phyloP scores from a whole-genome alignment of 106 monocot genomes.

The Dendrobium huoshanense region DNA sequence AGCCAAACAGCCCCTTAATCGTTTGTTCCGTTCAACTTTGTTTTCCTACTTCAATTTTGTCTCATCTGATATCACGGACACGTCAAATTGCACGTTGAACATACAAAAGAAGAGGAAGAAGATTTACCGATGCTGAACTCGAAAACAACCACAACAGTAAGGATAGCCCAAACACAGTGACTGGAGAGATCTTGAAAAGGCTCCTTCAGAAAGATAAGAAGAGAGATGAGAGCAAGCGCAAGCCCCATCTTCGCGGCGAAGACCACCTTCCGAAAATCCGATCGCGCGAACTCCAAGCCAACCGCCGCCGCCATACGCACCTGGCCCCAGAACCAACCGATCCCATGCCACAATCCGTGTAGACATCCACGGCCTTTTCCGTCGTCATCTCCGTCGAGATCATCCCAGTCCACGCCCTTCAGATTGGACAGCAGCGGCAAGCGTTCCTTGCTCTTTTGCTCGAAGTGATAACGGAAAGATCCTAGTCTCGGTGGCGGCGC shows the following conservation, averaged over 20 bases:
- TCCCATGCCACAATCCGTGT: conserved; percentile 11
- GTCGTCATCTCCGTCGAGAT: conserved; percentile 7
- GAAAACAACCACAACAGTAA: conserved; percentile 93
- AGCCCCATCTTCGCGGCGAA: conserved; percentile 84
- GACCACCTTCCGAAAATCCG: conserved; percentile 58
- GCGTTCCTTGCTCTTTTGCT: conserved; percentile 48
- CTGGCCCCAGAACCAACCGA: conserved; percentile 8
- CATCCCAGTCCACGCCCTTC: conserved; percentile 9
- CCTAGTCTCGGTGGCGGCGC: conserved; percentile 19
- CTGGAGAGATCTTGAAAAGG: conserved; percentile 39
- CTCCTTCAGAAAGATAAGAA: conserved; percentile 67
- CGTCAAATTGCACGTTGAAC: background rate
- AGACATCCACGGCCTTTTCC: conserved; percentile 10
- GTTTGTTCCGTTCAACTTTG: background rate
- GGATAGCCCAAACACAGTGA: conserved; percentile 82
- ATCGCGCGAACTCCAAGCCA: conserved; percentile 55
- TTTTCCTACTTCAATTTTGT: background rate
- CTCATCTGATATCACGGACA: background rate
- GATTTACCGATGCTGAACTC: conserved; percentile 89
- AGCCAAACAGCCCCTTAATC: background rate
- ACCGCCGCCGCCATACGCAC: conserved; percentile 3
- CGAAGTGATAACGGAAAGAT: conserved; percentile 47
- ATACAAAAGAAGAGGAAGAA: background rate
- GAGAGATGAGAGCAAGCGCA: conserved; percentile 59
- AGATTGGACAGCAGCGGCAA: conserved; percentile 26